Conservation (phyloP, 1,284 basidiomycete genomes). For the Cystobasidiaceae sp. region DNA sequence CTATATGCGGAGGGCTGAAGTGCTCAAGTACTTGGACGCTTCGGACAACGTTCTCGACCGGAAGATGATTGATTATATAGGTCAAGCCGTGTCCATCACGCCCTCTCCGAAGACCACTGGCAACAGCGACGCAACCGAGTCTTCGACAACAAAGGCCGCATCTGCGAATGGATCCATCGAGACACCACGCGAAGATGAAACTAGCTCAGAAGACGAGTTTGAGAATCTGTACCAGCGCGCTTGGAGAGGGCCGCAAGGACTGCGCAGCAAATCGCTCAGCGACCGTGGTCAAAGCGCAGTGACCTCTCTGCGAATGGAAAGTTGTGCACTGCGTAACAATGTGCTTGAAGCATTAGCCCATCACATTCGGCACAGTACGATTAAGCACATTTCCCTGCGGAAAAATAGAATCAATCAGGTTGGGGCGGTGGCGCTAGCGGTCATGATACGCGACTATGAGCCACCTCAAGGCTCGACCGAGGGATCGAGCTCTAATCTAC, state of each 20-base stretch:
- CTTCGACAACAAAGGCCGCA: background rate
- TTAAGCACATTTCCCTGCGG: constrained; percentile 79
- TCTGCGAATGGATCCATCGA: background rate
- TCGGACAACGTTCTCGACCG: constrained; percentile 83
- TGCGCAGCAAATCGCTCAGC: constrained; percentile 28
- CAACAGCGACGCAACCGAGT: no score
- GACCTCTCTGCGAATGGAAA: constrained; percentile 74
- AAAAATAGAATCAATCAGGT: constrained; percentile 75
- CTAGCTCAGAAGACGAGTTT: background rate
- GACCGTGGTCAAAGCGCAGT: constrained; percentile 45
- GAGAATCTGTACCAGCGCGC: background rate
- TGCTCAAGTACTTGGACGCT: constrained; percentile 76
- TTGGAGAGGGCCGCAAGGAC: constrained; percentile 47
- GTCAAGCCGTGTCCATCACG: constrained; percentile 23
- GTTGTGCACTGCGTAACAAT: constrained; percentile 65
- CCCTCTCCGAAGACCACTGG: background rate
- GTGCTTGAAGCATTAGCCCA: constrained; percentile 73
- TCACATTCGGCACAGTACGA: constrained; percentile 68
- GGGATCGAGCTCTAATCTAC: constrained; percentile 3
- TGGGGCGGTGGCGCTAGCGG: constrained; percentile 81
- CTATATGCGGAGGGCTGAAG: constrained; percentile 70
- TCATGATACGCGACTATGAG: constrained; percentile 92
- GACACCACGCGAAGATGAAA: no score
- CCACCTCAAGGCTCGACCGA: constrained; percentile 54
- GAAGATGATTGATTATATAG: constrained; percentile 70